Evolutionary conservation across 129 eudicot species (phyloP).

Genomic region (Flaveria linearis): DNA sequence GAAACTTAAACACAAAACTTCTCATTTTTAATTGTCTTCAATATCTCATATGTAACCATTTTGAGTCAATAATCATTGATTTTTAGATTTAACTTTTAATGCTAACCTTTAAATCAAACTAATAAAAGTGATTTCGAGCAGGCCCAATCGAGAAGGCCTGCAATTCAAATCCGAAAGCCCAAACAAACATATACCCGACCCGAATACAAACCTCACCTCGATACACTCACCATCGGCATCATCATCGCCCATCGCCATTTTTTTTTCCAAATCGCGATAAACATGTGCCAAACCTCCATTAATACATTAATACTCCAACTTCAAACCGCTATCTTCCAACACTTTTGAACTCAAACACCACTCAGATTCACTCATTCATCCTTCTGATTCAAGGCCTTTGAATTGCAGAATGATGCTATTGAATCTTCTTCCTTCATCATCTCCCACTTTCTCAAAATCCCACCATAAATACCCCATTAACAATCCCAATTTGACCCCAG

Average conservation of each 20-base stretch:
- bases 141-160: too few species aligned
- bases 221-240: slow-evolving; percentile 25
- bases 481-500: slow-evolving; percentile 40
- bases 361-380: slow-evolving; percentile 6
- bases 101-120: too few species aligned
- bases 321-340: slow-evolving; percentile 34
- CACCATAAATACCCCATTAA: slow-evolving; percentile 39
- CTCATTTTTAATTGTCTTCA: too few species aligned
- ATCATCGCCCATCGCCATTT: slow-evolving; percentile 13
- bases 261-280: slow-evolving; percentile 32
- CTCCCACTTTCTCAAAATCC: slow-evolving; percentile 54
- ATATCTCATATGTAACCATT: too few species aligned
- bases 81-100: too few species aligned
- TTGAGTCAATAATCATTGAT: too few species aligned
- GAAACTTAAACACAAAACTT: too few species aligned
- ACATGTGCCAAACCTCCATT: slow-evolving; percentile 21
- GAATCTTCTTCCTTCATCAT: slow-evolving; percentile 64
- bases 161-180: too few species aligned
- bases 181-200: not conserved
- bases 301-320: not conserved
- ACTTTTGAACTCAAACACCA: not conserved
- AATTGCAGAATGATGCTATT: slow-evolving; percentile 39
- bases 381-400: not conserved
- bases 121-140: too few species aligned
- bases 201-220: slow-evolving; percentile 30